A percentile compares a stretch with the other conserved stretches of the same genome.
Evolutionary conservation across 306 rosid species (phyloP).

Genomic region (Albizia julibrissin): DNA sequence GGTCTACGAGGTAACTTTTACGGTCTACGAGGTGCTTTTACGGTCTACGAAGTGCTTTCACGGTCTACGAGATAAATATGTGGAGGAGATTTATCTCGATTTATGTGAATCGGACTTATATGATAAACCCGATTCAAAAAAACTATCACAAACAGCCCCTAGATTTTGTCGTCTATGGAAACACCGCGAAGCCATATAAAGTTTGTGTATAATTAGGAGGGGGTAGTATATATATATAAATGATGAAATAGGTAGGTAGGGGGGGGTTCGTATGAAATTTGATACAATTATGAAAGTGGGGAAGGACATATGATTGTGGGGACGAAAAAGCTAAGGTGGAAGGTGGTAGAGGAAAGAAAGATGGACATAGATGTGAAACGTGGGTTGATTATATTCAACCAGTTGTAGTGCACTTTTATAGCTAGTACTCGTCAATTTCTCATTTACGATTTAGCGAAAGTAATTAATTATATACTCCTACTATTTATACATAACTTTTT

Average conservation of each 20-base stretch:
- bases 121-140: no score
- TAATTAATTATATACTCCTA: background rate
- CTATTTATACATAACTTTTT: no score
- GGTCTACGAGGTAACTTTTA: no score
- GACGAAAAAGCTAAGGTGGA: background rate
- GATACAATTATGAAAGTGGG: background rate
- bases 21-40: no score
- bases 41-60: no score
- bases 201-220: background rate
- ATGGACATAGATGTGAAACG: background rate
- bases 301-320: background rate
- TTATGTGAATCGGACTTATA: no score
- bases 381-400: background rate
- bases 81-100: no score
- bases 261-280: background rate
- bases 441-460: background rate
- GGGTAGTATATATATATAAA: no score
- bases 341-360: background rate
- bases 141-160: no score
- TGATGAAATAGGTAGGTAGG: background rate
- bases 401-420: background rate
- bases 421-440: background rate
- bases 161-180: background rate
- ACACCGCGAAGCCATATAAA: background rate
- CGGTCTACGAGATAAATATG: no score